These are phyloP conservation scores for Exutisphaerella laricina DNA, from an alignment of 2,329 filamentous ascomycete genomes.

Conservation along the genomic window DNA sequence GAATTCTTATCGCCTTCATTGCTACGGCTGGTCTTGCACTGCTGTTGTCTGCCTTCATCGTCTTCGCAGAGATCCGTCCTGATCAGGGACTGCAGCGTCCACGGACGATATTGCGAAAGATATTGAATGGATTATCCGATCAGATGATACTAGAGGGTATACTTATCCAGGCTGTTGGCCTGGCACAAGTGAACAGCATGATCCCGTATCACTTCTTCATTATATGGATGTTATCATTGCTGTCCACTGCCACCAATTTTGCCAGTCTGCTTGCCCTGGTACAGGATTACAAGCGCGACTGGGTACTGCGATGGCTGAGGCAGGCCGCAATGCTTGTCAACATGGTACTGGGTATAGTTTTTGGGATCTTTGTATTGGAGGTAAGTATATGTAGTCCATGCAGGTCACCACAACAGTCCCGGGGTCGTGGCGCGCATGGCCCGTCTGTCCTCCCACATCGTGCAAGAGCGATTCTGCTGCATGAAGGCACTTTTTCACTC, in stretches of 20 bases:
- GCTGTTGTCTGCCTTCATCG: slow-evolving; percentile 50
- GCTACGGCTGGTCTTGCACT: slow-evolving; percentile 57
- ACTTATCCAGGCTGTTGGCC: slow-evolving; percentile 59
- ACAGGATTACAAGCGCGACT: slow-evolving; percentile 61
- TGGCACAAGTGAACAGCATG: slow-evolving; percentile 54
- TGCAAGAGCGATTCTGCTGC: too few relatives aligned
- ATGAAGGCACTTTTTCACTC: too few relatives aligned
- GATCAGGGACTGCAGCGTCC: slow-evolving; percentile 33
- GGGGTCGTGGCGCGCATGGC: neutral
- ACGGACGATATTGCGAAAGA: slow-evolving; percentile 54
- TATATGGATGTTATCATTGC: slow-evolving; percentile 61
- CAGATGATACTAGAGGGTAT: slow-evolving; percentile 66
- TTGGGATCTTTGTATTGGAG: slow-evolving; percentile 53
- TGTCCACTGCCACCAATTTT: slow-evolving; percentile 62
- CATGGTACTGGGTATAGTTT: slow-evolving; percentile 52
- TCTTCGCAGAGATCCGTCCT: slow-evolving; percentile 48
- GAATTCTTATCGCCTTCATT: too few relatives aligned
- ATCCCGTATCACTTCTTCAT: slow-evolving; percentile 66
- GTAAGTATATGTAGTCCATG: neutral
- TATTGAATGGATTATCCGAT: slow-evolving; percentile 61
- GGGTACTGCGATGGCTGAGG: slow-evolving; percentile 61
- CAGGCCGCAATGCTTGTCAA: slow-evolving; percentile 63
- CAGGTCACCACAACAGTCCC: too few relatives aligned
- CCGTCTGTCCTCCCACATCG: neutral
- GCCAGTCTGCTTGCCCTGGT: slow-evolving; percentile 59